phyloP scores from a whole-genome alignment of 345 rosid species.

The Eucalyptus regnans region DNA sequence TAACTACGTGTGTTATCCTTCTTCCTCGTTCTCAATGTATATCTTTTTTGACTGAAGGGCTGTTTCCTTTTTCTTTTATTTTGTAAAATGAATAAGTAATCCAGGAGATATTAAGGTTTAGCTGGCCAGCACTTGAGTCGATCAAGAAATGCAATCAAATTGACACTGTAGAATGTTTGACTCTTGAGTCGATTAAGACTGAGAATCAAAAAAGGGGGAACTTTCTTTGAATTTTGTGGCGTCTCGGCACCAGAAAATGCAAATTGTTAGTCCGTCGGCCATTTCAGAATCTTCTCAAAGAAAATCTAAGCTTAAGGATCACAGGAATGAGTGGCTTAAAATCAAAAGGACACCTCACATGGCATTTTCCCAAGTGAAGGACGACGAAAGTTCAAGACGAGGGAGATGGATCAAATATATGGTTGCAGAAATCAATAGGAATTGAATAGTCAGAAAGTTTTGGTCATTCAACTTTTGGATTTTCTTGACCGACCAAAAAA shows the following conservation, averaged over 20 bases:
- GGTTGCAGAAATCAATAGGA: not conserved
- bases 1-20: not conserved
- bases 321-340: not conserved
- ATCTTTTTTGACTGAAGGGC: not conserved
- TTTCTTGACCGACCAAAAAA: not conserved
- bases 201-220: not conserved
- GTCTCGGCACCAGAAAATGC: not conserved
- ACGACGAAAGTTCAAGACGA: not conserved
- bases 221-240: not conserved
- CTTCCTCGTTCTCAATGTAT: not conserved
- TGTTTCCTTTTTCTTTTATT: not conserved
- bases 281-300: not conserved
- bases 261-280: not conserved
- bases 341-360: not conserved
- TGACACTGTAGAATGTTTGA: not conserved
- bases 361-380: not conserved
- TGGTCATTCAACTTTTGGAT: not conserved
- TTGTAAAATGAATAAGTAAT: not conserved
- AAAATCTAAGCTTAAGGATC: not conserved
- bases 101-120: not conserved
- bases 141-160: not conserved
- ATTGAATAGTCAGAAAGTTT: not conserved
- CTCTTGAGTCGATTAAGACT: not conserved
- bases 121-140: not conserved
- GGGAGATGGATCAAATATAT: not conserved